Base-by-base conservation (phyloP, 1,284 basidiomycete genomes). In the Testicularia cyperi region DNA sequence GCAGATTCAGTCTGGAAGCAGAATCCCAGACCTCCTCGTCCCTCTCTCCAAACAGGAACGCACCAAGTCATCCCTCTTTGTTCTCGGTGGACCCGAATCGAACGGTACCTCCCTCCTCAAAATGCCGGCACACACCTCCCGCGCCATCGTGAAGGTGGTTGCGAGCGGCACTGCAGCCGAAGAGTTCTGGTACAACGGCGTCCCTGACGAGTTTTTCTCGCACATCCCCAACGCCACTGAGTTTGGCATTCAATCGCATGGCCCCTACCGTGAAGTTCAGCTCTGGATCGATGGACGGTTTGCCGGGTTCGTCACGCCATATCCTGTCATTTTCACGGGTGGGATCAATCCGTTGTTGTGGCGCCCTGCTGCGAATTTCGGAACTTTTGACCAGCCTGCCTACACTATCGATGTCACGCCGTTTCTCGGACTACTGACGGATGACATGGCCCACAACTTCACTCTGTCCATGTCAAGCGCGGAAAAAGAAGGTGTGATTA, bases 381-480 rank as follows among this genome's bases (percentile, higher is more conserved):
- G 87, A 10, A 86, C 87, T 2, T 79, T 88, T 26, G 86, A 89
- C 62, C 80, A 88, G 21, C 88, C 88, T 1, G 86, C 84, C 2
- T 88, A 90, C 75, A 84, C 84, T 68, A 68, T 89, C 29, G 88
- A 90, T 73, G 77, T 88, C 39, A 88, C 87, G 13, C 86, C 88
- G 1, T 90, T 89, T 73, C 80, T 87, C 1, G 86, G 86, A 5
- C 66, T 84, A 16, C 80, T 90, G 27, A 81, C 85, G 1, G 87
- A 89, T 65, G 85, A 84, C 1, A 72, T 81, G 18, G 78, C 84
- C 16, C 88, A 90, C 71, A 83, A 78, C 27, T 82, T 89, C 63
- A 82, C 83, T 32, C 78, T 90, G 18, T 84, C 87, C 56, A 86
- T 90, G 21, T 83, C 81, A 13, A 88, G 86, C 1, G 85, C 85